Evolutionary conservation across 1,139 yeast genomes (phyloP).

Genomic region (Blastobotrys buckinghamii): DNA sequence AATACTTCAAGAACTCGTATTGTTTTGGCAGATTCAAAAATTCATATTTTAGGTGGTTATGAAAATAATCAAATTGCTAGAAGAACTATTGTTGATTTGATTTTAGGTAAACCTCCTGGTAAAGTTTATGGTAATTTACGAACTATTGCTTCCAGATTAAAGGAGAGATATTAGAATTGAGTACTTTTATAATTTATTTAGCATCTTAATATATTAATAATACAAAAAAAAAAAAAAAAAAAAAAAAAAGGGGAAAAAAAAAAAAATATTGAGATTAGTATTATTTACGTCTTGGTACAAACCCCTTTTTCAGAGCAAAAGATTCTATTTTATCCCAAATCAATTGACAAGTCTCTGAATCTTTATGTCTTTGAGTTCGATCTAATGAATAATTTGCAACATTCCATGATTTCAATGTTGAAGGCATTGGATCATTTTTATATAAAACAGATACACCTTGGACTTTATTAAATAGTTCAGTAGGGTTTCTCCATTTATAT

Average conservation of each 20-base stretch:
- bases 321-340: constrained; percentile 61
- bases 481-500: constrained; percentile 80
- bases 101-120: constrained; percentile 97
- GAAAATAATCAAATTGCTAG: constrained; percentile 96
- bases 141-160: constrained; percentile 93
- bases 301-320: constrained; percentile 9
- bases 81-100: constrained; percentile 89
- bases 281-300: background rate
- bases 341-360: constrained; percentile 75
- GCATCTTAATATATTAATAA: background rate
- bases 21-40: constrained; percentile 92
- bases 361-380: constrained; percentile 79
- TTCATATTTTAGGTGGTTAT: constrained; percentile 95
- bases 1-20: constrained; percentile 97
- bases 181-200: background rate
- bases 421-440: constrained; percentile 75
- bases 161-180: constrained; percentile 69
- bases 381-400: constrained; percentile 73
- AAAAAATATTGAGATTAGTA: background rate
- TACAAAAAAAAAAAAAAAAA: background rate
- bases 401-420: constrained; percentile 78
- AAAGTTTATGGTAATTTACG: constrained; percentile 96
- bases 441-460: constrained; percentile 77
- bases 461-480: constrained; percentile 70
- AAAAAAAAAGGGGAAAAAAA: background rate